Base-by-base conservation (phyloP, 2,329 filamentous ascomycete species). In the Hypoxylon sp. region DNA sequence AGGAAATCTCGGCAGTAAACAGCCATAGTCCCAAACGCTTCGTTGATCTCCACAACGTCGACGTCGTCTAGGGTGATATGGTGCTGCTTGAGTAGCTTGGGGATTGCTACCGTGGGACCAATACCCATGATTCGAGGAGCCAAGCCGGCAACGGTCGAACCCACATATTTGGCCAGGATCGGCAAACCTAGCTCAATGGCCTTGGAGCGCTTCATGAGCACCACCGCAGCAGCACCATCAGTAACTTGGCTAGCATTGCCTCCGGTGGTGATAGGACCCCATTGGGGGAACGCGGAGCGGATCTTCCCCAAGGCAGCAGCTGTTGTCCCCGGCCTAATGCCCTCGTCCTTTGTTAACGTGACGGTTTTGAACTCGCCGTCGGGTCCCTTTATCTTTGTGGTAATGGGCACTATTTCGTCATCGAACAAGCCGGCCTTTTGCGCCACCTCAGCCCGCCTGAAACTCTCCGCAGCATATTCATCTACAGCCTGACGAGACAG, bases 101-200 rank as follows among this genome's bases (percentile, higher is more conserved):
- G 89, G 70, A 92, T 91, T 65, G 88, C 89, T 37, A 91, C 81
- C 47, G 89, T 89, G 37, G 93, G 93, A 61, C 93, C 93, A 73
- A 98, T 97, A 71, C 95, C 96, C 96, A 99, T 99, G 83, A 99
- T 94, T 71, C 96, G 88, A 5, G 96, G 96, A 0, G 96, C 89
- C 4, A 98, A 88, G 74, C 96, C 96, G 42, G 94, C 92, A 46
- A 97, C 91, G 10, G 94, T 97, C 62, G 94, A 92, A 75, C 93
- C 94, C 72, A 96, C 93, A 80, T 94, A 98, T 83, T 99, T 99
- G 82, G 91, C 96, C 69, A 98, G 79, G 81, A 99, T 94, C 70
- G 95, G 94, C 83, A 98, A 93, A 72, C 92, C 91, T 48, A 98
- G 89, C 81, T 92, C 90, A 77, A 93, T 88, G 67, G 95, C 95